Percentiles rank a stretch among this genome's conserved stretches.
phyloP scores from a whole-genome alignment of 2,329 filamentous ascomycete species.

The Cladosporium oxysporum region DNA sequence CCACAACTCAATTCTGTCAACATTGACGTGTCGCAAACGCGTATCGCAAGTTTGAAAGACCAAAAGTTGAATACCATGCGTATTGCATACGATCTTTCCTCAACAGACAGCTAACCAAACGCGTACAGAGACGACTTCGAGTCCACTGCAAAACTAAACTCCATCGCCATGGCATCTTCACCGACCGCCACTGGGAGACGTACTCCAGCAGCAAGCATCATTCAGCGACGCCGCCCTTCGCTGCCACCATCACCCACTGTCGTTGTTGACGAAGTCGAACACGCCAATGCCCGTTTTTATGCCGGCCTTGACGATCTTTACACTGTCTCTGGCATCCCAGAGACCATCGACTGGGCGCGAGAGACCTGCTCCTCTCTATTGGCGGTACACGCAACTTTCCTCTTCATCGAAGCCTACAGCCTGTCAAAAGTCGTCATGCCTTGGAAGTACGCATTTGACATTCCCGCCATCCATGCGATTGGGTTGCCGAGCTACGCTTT shows the following conservation, averaged over 20 bases:
- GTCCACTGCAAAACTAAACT: background rate
- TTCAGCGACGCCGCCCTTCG: conserved; percentile 26
- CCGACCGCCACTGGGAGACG: conserved; percentile 27
- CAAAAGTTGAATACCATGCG: background rate
- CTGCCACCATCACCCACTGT: conserved; percentile 78
- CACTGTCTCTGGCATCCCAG: conserved; percentile 65
- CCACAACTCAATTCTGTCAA: too few species aligned
- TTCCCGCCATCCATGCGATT: conserved; percentile 62
- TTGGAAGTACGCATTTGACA: conserved; percentile 70
- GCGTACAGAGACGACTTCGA: conserved; percentile 26
- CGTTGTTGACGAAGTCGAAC: conserved; percentile 75
- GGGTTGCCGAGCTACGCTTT: conserved; percentile 55
- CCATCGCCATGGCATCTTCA: conserved; percentile 20
- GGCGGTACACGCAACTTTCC: conserved; percentile 68
- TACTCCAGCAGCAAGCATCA: conserved; percentile 35
- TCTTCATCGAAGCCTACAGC: conserved; percentile 68
- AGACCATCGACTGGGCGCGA: conserved; percentile 66
- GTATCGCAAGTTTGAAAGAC: background rate
- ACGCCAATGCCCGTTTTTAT: conserved; percentile 66
- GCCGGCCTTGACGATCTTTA: conserved; percentile 65
- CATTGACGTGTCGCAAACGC: background rate
- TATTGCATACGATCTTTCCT: conserved; percentile 35
- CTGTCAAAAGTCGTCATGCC: conserved; percentile 72
- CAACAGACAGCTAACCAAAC: conserved; percentile 2
- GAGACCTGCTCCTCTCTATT: conserved; percentile 71